Percentiles rank a stretch among this genome's conserved stretches.
phyloP scores from a whole-genome alignment of 371 early-diverging fungal genomes.

The Actinomortierella ambigua region DNA sequence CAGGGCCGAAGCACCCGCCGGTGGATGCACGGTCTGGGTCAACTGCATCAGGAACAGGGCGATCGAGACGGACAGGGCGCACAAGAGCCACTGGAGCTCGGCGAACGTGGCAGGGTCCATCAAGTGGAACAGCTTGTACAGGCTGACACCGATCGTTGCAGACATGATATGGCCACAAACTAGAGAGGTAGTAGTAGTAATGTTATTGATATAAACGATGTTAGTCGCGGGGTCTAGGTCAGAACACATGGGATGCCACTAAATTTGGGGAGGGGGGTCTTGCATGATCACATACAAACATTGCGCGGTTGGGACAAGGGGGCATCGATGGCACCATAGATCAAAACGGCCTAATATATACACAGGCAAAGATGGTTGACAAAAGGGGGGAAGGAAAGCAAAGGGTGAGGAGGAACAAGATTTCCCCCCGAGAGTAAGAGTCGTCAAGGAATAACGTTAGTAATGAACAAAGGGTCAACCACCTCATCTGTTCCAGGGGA shows the following conservation, averaged over 20 bases:
- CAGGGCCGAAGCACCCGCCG: conserved; percentile 75
- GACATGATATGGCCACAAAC: conserved; percentile 69
- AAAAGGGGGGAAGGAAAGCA: too few relatives aligned
- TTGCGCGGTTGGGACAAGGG: conserved; percentile 80
- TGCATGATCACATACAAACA: conserved; percentile 35
- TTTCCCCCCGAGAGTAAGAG: too few relatives aligned
- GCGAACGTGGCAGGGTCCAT: conserved; percentile 44
- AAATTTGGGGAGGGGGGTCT: too few relatives aligned
- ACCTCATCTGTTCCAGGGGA: too few relatives aligned
- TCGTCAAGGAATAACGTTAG: too few relatives aligned
- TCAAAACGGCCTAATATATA: conserved; percentile 55
- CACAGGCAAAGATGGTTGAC: too few relatives aligned
- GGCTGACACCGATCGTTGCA: conserved; percentile 65
- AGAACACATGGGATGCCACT: too few relatives aligned
- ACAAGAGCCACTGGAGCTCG: conserved; percentile 67
- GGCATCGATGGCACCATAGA: conserved; percentile 72
- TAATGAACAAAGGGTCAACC: too few relatives aligned
- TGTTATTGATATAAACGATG: too few relatives aligned
- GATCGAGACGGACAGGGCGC: conserved; percentile 72
- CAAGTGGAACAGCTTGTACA: conserved; percentile 60
- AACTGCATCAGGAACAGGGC: conserved; percentile 69
- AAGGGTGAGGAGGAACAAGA: too few relatives aligned
- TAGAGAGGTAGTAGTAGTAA: conserved; percentile 8
- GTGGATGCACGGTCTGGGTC: conserved; percentile 76
- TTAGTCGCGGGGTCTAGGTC: too few relatives aligned